Evolutionary conservation across 208 protist species (phyloP).

Genomic region (Crithidia mellificae): DNA sequence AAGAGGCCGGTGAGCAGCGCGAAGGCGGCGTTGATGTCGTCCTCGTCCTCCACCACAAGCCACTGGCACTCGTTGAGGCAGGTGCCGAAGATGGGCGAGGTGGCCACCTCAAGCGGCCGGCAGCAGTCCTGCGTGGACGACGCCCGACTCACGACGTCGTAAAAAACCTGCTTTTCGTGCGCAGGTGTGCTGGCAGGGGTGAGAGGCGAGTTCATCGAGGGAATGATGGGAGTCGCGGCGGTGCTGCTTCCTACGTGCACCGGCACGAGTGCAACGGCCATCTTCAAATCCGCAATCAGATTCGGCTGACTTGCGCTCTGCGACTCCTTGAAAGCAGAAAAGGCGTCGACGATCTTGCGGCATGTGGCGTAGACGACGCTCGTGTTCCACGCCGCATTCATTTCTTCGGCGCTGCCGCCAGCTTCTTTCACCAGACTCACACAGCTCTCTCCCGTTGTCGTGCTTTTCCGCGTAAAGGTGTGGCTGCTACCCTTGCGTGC

Average conservation of each 20-base stretch:
- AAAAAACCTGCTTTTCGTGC: conserved; percentile 12
- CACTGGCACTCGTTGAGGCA: conserved; percentile 47
- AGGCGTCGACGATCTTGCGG: conserved; percentile 14
- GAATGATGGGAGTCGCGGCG: not conserved
- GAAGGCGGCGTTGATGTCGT: conserved; percentile 29
- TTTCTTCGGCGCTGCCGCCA: not conserved
- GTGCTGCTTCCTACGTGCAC: not conserved
- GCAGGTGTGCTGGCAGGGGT: not conserved
- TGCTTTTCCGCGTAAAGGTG: not conserved
- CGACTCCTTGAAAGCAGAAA: conserved; percentile 12
- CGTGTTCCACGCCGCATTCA: not conserved
- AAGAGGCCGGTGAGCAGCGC: not conserved
- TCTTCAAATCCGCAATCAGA: conserved; percentile 11
- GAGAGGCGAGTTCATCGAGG: not conserved
- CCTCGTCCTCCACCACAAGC: conserved; percentile 32
- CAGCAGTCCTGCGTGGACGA: conserved; percentile 15
- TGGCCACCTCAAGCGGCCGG: conserved; percentile 36
- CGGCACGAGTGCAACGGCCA: conserved; percentile 22
- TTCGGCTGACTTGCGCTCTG: not conserved
- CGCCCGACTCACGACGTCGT: conserved; percentile 21
- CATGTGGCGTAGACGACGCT: conserved; percentile 19
- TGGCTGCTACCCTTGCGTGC: not conserved
- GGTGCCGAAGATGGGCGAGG: conserved; percentile 46
- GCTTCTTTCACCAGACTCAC: not conserved
- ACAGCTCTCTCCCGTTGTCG: not conserved